These are phyloP conservation scores for Aspergillus amoenus DNA, from an alignment of 2,329 filamentous ascomycete genomes.

Conservation along the genomic window DNA sequence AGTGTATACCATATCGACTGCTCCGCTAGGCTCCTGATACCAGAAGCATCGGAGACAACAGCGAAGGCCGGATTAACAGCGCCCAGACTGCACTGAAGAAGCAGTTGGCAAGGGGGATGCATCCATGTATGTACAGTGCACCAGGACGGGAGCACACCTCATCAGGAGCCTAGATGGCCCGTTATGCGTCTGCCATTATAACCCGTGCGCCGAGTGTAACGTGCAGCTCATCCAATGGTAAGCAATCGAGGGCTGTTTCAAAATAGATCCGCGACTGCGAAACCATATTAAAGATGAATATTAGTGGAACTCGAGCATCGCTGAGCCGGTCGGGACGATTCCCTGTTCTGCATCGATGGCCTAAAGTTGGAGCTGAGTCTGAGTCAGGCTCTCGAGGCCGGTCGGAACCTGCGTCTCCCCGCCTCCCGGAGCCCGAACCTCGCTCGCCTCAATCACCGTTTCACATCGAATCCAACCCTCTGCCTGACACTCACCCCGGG, in stretches of 20 bases:
- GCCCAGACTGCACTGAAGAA: not conserved
- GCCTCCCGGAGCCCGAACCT: constrained; percentile 34
- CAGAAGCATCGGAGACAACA: not conserved
- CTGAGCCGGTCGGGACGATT: too few species aligned
- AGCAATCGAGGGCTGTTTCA: not conserved
- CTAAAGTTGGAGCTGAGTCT: not conserved
- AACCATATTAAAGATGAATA: not conserved
- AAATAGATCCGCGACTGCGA: not conserved
- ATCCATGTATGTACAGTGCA: not conserved
- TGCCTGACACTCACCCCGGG: constrained; percentile 2
- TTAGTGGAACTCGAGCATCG: too few species aligned
- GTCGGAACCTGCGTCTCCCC: constrained; percentile 32
- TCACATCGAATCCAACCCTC: constrained; percentile 16
- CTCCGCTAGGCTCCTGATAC: not conserved
- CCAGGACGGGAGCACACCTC: not conserved
- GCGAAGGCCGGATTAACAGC: not conserved
- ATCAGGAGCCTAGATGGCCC: constrained; percentile 1
- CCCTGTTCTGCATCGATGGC: not conserved
- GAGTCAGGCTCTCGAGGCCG: constrained; percentile 9
- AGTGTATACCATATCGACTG: too few species aligned
- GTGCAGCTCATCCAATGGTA: constrained; percentile 13
- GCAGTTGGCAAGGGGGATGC: constrained; percentile 1
- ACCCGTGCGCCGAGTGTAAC: constrained; percentile 22
- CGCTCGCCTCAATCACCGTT: constrained; percentile 25
- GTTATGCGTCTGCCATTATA: constrained; percentile 17